A percentile compares a stretch with the other conserved stretches of the same genome.
phyloP scores from a whole-genome alignment of 495 filamentous ascomycete species.

The Penicillium goetzii region DNA sequence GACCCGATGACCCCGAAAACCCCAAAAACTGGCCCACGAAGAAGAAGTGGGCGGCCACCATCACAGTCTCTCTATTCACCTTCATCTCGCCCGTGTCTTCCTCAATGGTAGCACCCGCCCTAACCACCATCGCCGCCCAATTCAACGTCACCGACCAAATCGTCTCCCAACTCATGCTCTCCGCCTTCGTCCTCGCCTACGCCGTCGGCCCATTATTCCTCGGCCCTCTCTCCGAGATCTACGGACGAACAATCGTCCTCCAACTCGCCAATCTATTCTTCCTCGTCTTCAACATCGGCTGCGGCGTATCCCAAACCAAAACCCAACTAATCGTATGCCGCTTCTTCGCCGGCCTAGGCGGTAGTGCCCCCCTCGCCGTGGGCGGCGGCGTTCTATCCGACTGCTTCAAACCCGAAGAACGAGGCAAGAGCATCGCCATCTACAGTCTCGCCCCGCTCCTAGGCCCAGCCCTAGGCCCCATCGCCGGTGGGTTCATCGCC shows the following conservation, averaged over 20 bases:
- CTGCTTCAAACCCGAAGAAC: slow-evolving; percentile 63
- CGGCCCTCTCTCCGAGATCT: slow-evolving; percentile 74
- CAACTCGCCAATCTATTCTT: slow-evolving; percentile 68
- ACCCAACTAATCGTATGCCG: slow-evolving; percentile 58
- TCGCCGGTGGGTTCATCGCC: slow-evolving; percentile 68
- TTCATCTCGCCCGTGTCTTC: slow-evolving; percentile 75
- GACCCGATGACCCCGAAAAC: slow-evolving; percentile 60
- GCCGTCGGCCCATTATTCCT: slow-evolving; percentile 70
- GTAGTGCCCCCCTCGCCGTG: slow-evolving; percentile 56
- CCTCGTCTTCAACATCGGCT: slow-evolving; percentile 60
- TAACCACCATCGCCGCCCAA: slow-evolving; percentile 59
- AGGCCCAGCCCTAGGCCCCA: slow-evolving; percentile 67
- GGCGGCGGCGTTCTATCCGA: slow-evolving; percentile 67
- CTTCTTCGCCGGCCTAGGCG: slow-evolving; percentile 62
- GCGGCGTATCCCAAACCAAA: slow-evolving; percentile 55
- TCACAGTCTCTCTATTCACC: slow-evolving; percentile 63
- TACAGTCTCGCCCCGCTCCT: slow-evolving; percentile 69
- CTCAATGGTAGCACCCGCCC: slow-evolving; percentile 73
- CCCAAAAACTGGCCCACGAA: slow-evolving; percentile 61
- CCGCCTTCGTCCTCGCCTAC: slow-evolving; percentile 77
- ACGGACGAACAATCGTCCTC: slow-evolving; percentile 67
- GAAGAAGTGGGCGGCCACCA: slow-evolving; percentile 66
- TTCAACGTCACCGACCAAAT: slow-evolving; percentile 61
- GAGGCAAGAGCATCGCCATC: slow-evolving; percentile 65
- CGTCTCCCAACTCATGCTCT: slow-evolving; percentile 63